Base-by-base conservation (phyloP, 2,329 filamentous ascomycete genomes). In the Cucurbitaria berberidis region DNA sequence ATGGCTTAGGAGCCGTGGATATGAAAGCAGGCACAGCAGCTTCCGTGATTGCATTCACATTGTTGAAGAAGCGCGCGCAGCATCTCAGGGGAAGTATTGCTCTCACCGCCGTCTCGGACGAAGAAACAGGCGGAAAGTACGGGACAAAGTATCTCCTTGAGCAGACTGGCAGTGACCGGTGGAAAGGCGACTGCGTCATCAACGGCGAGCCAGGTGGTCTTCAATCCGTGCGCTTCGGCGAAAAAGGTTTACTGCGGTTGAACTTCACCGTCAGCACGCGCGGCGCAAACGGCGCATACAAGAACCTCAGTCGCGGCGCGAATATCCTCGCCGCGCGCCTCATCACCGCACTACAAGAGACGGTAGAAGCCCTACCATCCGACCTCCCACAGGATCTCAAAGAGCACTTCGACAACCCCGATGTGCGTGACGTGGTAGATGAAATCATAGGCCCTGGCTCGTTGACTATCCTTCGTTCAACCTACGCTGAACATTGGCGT, bases 401-500 rank as follows among this genome's bases (percentile, higher is more conserved):
- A 13, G 13, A 34, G 3, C 30, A 34, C 30, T 34, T 34, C 30
- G 30, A 3, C 11, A 3, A 34, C 13, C 30, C 30, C 5, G 13
- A n/a, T 15, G 13, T 13, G 5, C 30, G 30, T 13, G 16, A 16
- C 5, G 15, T 16, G 2, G 13, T 34, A 5, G 30, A 34, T 34
- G 30, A 34, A 7, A 34, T 34, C 30, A 34, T 34, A 15, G 30
- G 30, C 4, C 30, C 30, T 5, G 30, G 13, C 11, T 13, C 30
- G 7, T n/a, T 15, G 3, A 34, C 3, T 15, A 16, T 34, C 15
- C 30, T 34, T 4, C 30, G n/a, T 34, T 4, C 8, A 34, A 13
- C 30, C 30, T 5, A 34, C 30, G 30, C 11, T 34, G 11, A 55
- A 51, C 18, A 40, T 52, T 3, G 76, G 77, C 9, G 73, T 69